A percentile compares a stretch with the other conserved stretches of the same genome.
Conservation (phyloP, 441 rosid species). For the Pelargonium citronellum region DNA sequence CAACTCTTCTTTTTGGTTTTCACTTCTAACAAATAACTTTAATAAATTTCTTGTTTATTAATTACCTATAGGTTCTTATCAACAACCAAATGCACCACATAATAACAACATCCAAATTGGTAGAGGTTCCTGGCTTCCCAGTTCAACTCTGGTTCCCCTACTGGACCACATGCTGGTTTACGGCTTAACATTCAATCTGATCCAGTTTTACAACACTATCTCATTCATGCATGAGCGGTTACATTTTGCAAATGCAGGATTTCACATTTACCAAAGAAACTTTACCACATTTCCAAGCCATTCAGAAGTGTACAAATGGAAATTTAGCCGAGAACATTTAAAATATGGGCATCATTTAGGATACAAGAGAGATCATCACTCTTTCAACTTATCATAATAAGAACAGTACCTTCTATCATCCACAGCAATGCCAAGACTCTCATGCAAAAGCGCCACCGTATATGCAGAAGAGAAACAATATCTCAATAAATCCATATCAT, state of each 20-base stretch:
- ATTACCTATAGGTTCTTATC: background rate
- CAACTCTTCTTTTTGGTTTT: no score
- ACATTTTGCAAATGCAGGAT: background rate
- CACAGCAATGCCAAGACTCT: conserved; percentile 45
- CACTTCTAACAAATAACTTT: no score
- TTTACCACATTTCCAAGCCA: background rate
- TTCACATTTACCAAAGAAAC: background rate
- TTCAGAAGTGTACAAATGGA: background rate
- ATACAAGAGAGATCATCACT: background rate
- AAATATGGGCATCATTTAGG: background rate
- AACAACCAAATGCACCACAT: background rate
- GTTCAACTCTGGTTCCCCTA: background rate
- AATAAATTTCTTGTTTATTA: no score
- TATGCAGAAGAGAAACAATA: conserved; percentile 68
- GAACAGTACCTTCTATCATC: conserved; percentile 37
- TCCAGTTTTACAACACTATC: background rate
- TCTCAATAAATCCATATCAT: conserved; percentile 40
- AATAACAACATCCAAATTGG: background rate
- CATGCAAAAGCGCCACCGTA: conserved; percentile 48
- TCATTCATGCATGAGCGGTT: background rate
- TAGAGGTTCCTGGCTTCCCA: background rate
- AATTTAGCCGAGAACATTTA: background rate
- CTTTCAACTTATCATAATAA: background rate
- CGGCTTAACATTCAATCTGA: background rate
- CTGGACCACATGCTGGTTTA: background rate